These are phyloP conservation scores for Malania oleifera DNA, from an alignment of 164 flowering plant genomes.

Conservation along the genomic window DNA sequence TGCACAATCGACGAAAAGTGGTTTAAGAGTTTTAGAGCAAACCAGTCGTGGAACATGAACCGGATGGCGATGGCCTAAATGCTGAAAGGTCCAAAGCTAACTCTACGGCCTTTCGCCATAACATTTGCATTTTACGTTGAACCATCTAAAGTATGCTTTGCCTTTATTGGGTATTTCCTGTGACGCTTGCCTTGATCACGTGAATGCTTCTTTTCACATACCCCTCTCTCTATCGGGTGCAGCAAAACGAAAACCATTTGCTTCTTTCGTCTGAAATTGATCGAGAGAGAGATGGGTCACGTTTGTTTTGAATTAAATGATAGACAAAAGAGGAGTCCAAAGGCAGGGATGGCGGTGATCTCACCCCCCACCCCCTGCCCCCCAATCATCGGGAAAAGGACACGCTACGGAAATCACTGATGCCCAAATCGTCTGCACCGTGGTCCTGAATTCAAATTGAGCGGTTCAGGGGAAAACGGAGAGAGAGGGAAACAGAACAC, in stretches of 20 bases:
- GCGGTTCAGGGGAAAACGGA: not conserved
- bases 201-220: not conserved
- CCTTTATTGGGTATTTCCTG: not conserved
- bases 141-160: not conserved
- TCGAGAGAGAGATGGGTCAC: no score
- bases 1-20: no score
- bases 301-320: no score
- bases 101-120: no score
- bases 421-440: conserved; percentile 12
- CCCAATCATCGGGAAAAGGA: conserved; percentile 23
- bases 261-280: conserved; percentile 11
- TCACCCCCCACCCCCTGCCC: no score
- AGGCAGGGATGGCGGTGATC: no score
- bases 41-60: no score
- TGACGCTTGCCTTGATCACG: conserved; percentile 8
- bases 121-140: no score
- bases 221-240: not conserved
- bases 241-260: conserved; percentile 2
- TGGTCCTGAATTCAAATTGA: conserved; percentile 6
- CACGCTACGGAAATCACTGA: conserved; percentile 28
- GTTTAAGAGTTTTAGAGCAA: no score
- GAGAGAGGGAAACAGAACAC: conserved; percentile 12
- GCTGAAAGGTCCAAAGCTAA: no score
- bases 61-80: no score
- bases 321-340: conserved; percentile 10